Evolutionary conservation across 148 eudicot genomes (phyloP).

Genomic region (Arctostaphylos glauca): DNA sequence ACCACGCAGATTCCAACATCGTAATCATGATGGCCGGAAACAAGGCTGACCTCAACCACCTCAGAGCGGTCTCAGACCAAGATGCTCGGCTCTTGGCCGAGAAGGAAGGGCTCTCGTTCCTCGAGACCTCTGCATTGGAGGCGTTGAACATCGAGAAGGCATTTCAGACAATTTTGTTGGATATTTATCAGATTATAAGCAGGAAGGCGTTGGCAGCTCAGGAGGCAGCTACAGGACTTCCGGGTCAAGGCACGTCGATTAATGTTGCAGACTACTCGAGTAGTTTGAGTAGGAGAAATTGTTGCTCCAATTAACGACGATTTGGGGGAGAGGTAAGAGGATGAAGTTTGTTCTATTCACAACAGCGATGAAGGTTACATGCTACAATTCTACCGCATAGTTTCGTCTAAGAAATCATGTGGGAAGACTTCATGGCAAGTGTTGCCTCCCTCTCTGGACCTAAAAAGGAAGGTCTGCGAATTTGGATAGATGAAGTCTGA

Average conservation of each 20-base stretch:
- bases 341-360: background rate
- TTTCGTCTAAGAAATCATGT: background rate
- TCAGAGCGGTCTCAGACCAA: slow-evolving; percentile 45
- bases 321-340: background rate
- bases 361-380: background rate
- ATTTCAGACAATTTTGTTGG: slow-evolving; percentile 56
- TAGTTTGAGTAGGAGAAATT: slow-evolving; percentile 21
- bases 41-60: slow-evolving; percentile 62
- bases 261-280: slow-evolving; percentile 37
- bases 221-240: slow-evolving; percentile 44
- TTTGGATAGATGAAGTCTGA: slow-evolving; percentile 6
- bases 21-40: slow-evolving; percentile 81
- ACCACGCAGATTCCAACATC: slow-evolving; percentile 71
- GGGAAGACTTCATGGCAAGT: background rate
- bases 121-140: slow-evolving; percentile 75
- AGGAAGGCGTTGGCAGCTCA: slow-evolving; percentile 72
- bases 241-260: slow-evolving; percentile 58
- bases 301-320: slow-evolving; percentile 35
- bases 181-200: slow-evolving; percentile 60
- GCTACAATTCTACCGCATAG: background rate
- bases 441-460: background rate
- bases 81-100: slow-evolving; percentile 53
- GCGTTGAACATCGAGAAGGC: slow-evolving; percentile 68
- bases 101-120: slow-evolving; percentile 57
- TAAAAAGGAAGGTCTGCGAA: background rate